Evolutionary conservation across 2,329 filamentous ascomycete genomes (phyloP).

Genomic region (Fusarium graminum): DNA sequence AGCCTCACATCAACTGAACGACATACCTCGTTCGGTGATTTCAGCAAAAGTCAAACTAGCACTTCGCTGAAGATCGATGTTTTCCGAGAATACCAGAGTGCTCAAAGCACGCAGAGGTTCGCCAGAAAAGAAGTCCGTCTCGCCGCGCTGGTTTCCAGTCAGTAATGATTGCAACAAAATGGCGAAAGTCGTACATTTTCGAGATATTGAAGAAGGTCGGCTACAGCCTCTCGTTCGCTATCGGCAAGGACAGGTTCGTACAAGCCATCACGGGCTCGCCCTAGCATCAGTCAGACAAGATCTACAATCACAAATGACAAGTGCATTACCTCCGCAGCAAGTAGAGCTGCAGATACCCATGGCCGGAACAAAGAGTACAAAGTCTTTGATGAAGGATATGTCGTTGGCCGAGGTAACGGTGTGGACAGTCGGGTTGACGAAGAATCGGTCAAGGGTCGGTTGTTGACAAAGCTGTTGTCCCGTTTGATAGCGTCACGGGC

Average conservation of each 20-base stretch:
- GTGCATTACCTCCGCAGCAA: conserved; percentile 66
- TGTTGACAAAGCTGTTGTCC: conserved; percentile 36
- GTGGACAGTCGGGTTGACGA: conserved; percentile 26
- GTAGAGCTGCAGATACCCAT: conserved; percentile 73
- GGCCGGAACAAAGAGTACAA: conserved; percentile 49
- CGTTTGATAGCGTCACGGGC: conserved; percentile 47
- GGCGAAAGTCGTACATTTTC: conserved; percentile 79
- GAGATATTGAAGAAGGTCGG: conserved; percentile 93
- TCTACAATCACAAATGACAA: conserved; percentile 14
- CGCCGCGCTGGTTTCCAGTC: conserved; percentile 76
- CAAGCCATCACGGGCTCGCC: conserved; percentile 82
- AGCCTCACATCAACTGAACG: not conserved
- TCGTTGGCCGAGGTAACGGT: conserved; percentile 25
- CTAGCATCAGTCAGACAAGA: conserved; percentile 56
- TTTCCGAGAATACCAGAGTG: conserved; percentile 97
- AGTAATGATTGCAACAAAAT: conserved; percentile 42
- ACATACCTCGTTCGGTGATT: conserved; percentile 94
- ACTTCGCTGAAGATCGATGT: conserved; percentile 96
- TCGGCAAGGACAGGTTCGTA: conserved; percentile 93
- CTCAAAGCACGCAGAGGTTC: conserved; percentile 93
- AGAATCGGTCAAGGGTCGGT: conserved; percentile 32
- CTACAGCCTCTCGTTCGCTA: conserved; percentile 95
- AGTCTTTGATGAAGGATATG: conserved; percentile 24
- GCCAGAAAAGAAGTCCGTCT: conserved; percentile 98
- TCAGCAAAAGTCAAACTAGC: conserved; percentile 98